A percentile compares a stretch with the other conserved stretches of the same genome.
phyloP scores from a whole-genome alignment of 768 basidiomycete genomes.

The Calocybe gangraenosa region DNA sequence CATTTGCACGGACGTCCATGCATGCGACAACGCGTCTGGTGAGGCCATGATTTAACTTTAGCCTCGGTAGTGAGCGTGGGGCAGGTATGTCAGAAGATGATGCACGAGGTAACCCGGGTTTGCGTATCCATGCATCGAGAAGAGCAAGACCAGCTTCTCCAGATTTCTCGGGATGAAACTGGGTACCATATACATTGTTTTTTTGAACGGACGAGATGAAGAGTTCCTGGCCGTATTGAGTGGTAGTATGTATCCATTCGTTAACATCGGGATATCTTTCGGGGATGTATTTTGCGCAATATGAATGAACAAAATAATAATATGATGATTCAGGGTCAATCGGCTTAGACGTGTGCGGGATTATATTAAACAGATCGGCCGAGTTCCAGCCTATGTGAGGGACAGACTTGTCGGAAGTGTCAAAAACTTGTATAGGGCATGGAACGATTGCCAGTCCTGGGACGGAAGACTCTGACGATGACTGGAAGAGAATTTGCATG shows the following conservation, averaged over 20 bases:
- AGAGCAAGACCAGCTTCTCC: constrained; percentile 82
- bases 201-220: constrained; percentile 84
- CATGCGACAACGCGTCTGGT: constrained; percentile 96
- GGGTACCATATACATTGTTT: constrained; percentile 85
- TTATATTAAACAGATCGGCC: constrained; percentile 43
- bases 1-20: constrained; percentile 96
- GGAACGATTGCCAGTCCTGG: constrained; percentile 85
- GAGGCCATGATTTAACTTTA: constrained; percentile 55
- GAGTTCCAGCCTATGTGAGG: constrained; percentile 99
- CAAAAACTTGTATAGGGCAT: constrained; percentile 73
- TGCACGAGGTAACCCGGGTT: constrained; percentile 39
- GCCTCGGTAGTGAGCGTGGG: constrained; percentile 32
- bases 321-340: constrained; percentile 49
- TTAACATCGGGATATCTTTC: constrained; percentile 49
- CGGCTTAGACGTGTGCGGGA: constrained; percentile 21
- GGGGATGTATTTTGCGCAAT: constrained; percentile 72
- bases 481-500: constrained; percentile 91
- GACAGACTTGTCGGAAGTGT: constrained; percentile 72
- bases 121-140: constrained; percentile 74
- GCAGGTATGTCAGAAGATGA: constrained; percentile 23
- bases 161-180: constrained; percentile 99
- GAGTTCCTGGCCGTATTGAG: constrained; percentile 91
- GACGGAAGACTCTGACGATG: constrained; percentile 74
- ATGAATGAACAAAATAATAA: constrained; percentile 99
- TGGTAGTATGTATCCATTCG: constrained; percentile 79